Conservation (phyloP, 805 yeast species). For the Metschnikowia orientalis region DNA sequence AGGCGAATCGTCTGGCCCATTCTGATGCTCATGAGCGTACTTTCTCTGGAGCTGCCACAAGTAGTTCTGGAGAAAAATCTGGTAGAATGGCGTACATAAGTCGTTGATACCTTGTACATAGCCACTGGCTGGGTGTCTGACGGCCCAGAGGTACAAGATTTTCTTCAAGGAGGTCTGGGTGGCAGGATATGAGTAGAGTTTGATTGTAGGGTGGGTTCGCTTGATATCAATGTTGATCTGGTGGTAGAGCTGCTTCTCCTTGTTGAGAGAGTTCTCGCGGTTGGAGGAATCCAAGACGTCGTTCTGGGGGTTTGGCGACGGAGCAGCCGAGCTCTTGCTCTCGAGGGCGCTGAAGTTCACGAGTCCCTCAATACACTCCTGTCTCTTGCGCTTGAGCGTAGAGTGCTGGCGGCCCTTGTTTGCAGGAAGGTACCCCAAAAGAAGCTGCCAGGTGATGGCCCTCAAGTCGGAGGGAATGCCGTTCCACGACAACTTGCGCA, state of each 20-base stretch:
- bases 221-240: conserved; percentile 94
- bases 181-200: conserved; percentile 59
- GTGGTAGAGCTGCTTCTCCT: conserved; percentile 82
- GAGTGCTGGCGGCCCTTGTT: conserved; percentile 70
- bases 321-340: conserved; percentile 13
- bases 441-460: conserved; percentile 82
- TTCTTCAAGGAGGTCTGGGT: conserved; percentile 79
- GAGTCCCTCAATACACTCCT: conserved; percentile 78
- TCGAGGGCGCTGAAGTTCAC: conserved; percentile 49
- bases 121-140: conserved; percentile 95
- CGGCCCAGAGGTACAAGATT: conserved; percentile 88
- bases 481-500: conserved; percentile 85
- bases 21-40: conserved; percentile 9
- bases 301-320: conserved; percentile 1
- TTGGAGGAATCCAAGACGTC: conserved; percentile 16
- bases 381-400: conserved; percentile 72
- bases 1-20: conserved; percentile 21
- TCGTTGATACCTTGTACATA: conserved; percentile 98
- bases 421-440: conserved; percentile 87
- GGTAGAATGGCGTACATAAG: conserved; percentile 87
- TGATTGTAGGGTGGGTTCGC: conserved; percentile 83
- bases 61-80: conserved; percentile 74
- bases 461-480: conserved; percentile 83
- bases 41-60: conserved; percentile 37
- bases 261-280: conserved; percentile 34